Base-by-base conservation (phyloP, 2,329 filamentous ascomycete genomes). In the Aspergillus chevalieri region DNA sequence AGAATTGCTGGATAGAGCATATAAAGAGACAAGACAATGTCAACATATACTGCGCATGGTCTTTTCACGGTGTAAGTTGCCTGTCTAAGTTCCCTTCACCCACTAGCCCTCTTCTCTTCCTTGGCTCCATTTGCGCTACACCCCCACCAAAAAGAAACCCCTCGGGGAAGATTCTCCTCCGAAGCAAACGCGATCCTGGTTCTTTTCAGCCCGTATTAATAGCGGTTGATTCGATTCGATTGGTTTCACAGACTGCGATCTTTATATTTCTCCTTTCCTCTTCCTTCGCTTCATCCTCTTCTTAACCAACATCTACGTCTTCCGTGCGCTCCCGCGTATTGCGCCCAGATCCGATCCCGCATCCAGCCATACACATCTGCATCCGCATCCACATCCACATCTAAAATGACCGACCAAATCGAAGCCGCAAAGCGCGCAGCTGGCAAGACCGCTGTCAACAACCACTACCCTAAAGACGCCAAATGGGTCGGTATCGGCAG, bases 401-500 rank as follows among this genome's bases (percentile, higher is more conserved):
- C 60, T 56, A 66, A 57, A 50, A 70, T 72, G 64, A 48, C 65
- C 43, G 19, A 19, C 10, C 49, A 57, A 28, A 66, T 84, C 55
- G 82, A 85, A 70, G 68, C 71, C 45, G 79, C 81, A 30, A 85
- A 85, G 69, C 75, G 76, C 56, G 76, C 77, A 22, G 82, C 82
- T 49, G 82, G 80, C 44, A 74, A 72, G 55, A 71, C 72, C 54
- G 82, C 82, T 15, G 80, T 84, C 7, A 65, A 64, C 42, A 81
- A 83, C 54, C 79, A 85, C 69, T 85, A 85, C 70, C 73, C 77
- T 48, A 70, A 74, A 51, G 63, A 73, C 53, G 76, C 79, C 54
- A 74, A 73, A 52, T 83, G 78, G 61, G 78, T 85, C 38, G 82
- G 82, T 53, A 85, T 85, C 59, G 82, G 82, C 52, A 82, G 78